Percentiles rank a stretch among this genome's conserved stretches.
Conservation (phyloP, 1,139 yeast species). For the Sugiyamaella xylanicola region DNA sequence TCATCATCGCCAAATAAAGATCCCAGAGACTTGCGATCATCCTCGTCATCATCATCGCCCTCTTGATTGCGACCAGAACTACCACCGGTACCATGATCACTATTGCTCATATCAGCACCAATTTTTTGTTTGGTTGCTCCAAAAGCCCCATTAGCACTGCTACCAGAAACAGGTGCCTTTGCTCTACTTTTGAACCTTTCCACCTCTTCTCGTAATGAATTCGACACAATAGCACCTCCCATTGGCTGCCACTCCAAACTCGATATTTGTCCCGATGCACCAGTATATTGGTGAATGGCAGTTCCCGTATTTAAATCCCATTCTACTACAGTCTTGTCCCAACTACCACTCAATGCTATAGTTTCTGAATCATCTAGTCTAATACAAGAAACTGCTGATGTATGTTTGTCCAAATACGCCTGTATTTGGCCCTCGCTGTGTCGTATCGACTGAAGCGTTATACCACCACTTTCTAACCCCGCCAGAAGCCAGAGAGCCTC, state of each 20-base stretch:
- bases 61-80: slow-evolving; percentile 25
- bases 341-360: slow-evolving; percentile 75
- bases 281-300: slow-evolving; percentile 48
- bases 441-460: slow-evolving; percentile 77
- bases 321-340: slow-evolving; percentile 71
- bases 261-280: slow-evolving; percentile 75
- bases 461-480: slow-evolving; percentile 84
- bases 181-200: slow-evolving; percentile 2
- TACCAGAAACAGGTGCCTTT: neutral
- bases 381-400: slow-evolving; percentile 72
- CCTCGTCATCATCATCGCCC: slow-evolving; percentile 33
- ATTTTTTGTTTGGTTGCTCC: slow-evolving; percentile 4
- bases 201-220: slow-evolving; percentile 25
- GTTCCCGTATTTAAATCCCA: slow-evolving; percentile 89
- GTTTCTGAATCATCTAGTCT: slow-evolving; percentile 63
- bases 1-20: slow-evolving; percentile 83
- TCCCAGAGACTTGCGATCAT: slow-evolving; percentile 67
- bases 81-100: slow-evolving; percentile 25
- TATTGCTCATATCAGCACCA: slow-evolving; percentile 3
- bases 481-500: slow-evolving; percentile 84
- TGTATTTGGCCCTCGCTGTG: slow-evolving; percentile 82
- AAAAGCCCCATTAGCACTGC: slow-evolving; percentile 15
- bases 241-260: slow-evolving; percentile 76
- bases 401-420: slow-evolving; percentile 74
- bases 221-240: slow-evolving; percentile 52